Conservation (phyloP, 1,284 basidiomycete genomes). For the Mycosarcoma maydis region DNA sequence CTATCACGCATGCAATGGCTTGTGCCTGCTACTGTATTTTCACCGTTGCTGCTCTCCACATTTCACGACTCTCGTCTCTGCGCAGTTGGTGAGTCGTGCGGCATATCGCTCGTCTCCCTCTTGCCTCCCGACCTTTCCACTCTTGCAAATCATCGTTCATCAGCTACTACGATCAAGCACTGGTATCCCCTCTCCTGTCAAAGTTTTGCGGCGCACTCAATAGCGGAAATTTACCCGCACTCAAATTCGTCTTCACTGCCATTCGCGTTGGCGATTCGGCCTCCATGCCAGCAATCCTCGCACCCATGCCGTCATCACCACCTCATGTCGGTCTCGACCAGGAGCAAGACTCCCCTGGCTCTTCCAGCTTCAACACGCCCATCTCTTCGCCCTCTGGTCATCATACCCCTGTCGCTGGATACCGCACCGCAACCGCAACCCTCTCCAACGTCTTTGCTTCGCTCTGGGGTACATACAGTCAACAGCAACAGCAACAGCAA, state of each 20-base stretch:
- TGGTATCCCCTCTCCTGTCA: no score
- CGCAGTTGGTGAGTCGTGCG: background rate
- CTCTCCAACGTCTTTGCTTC: slow-evolving; percentile 44
- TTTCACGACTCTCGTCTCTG: no score
- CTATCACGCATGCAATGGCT: no score
- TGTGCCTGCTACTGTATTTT: background rate
- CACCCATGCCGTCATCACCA: slow-evolving; percentile 28
- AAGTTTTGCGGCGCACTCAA: no score
- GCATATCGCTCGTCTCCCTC: background rate
- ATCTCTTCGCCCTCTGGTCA: slow-evolving; percentile 26
- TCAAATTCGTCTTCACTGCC: no score
- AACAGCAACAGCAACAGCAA: slow-evolving; percentile 25
- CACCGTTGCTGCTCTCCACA: background rate
- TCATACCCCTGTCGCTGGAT: slow-evolving; percentile 30
- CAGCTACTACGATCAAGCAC: no score
- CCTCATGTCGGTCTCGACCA: slow-evolving; percentile 12
- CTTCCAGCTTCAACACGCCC: slow-evolving; percentile 25
- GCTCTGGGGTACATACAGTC: slow-evolving; percentile 41
- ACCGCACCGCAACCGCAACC: slow-evolving; percentile 34
- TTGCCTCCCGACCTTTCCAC: background rate
- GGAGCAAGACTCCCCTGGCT: slow-evolving; percentile 21
- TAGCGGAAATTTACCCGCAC: no score
- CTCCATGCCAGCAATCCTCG: slow-evolving; percentile 20
- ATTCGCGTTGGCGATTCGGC: background rate
- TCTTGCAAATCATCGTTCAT: no score